Base-by-base conservation (phyloP, 495 filamentous ascomycete genomes). In the Podospora pseudocomata region DNA sequence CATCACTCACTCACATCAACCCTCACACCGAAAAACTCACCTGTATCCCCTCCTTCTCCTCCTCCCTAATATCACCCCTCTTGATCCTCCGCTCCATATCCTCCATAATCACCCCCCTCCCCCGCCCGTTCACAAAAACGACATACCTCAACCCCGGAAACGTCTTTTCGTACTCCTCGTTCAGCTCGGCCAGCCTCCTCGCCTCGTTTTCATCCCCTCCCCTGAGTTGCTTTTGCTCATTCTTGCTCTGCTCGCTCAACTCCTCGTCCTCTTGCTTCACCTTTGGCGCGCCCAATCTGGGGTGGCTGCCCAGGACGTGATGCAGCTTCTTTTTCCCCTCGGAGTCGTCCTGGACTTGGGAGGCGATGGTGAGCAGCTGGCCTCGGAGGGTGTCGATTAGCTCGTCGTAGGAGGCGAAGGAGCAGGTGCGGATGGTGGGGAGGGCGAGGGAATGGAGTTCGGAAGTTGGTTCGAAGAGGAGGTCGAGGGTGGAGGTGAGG, bases 91-190 rank as follows among this genome's bases (percentile, higher is more conserved):
- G 74, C 63, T 86, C 82, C 91, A 97, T 97, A 77, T 97, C 91
- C 66, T 86, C 84, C 90, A 97, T 91, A 55, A 99, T 90, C 66
- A 86, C 83, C 23, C 82, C 80, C 58, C 92, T 83, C 67, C 83
- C 81, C 69, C 93, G 85, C 20, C 93, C 93, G 80, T 97, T 93
- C 65, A 97, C 95, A 79, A 96, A 99, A 7, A 92, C 88, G 84
- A 97, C 92, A 83, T 96, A 97, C 80, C 89, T 82, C 75, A 98
- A 75, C 4, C 94, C 91, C 7, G 92, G 92, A 80, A 96, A 99
- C 58, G 72, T 84, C 54, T 79, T 81, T 79, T 97, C 95, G 75
- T 97, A 99, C 78, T 91, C 87, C 4, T 79, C 79, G 76, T 99
- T 99, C 75, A 97, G 75, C 39, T 71, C 68, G 53, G 81, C 82